A percentile compares a stretch with the other conserved stretches of the same genome.
phyloP scores from a whole-genome alignment of 345 rosid species.

The Eucalyptus regnans region DNA sequence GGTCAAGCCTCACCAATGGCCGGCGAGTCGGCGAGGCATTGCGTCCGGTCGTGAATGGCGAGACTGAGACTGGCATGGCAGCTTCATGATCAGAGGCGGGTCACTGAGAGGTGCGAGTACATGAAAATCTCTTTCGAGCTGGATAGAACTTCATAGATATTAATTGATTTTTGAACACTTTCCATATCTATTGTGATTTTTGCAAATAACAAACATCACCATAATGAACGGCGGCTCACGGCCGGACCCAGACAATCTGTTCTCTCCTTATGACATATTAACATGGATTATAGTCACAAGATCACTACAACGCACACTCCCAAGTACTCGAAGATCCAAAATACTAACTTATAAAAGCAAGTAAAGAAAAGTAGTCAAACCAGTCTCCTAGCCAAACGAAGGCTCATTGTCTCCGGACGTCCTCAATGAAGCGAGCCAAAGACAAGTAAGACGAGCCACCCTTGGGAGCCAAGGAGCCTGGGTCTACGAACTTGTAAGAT shows the following conservation, averaged over 20 bases:
- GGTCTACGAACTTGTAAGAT: no score
- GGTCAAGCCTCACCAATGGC: no score
- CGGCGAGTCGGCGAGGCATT: not conserved
- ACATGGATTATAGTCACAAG: not conserved
- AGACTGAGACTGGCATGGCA: not conserved
- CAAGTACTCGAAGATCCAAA: not conserved
- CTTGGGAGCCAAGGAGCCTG: not conserved
- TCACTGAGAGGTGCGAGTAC: no score
- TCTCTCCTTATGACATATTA: not conserved
- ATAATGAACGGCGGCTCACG: not conserved
- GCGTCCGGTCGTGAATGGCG: not conserved
- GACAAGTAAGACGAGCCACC: constrained; percentile 34
- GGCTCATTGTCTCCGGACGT: not conserved
- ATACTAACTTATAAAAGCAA: not conserved
- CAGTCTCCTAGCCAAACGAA: not conserved
- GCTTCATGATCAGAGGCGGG: not conserved
- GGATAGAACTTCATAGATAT: no score
- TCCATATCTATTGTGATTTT: not conserved
- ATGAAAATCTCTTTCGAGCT: no score
- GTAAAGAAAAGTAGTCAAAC: not conserved
- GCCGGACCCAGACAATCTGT: not conserved
- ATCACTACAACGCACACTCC: not conserved
- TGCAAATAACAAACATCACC: not conserved
- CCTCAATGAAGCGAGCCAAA: constrained; percentile 6
- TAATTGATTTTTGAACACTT: not conserved